Evolutionary conservation across 1,284 basidiomycete genomes (phyloP), one percentile per base, ranked within the genome.

Genomic region (Cryptococcus amylolentus): DNA sequence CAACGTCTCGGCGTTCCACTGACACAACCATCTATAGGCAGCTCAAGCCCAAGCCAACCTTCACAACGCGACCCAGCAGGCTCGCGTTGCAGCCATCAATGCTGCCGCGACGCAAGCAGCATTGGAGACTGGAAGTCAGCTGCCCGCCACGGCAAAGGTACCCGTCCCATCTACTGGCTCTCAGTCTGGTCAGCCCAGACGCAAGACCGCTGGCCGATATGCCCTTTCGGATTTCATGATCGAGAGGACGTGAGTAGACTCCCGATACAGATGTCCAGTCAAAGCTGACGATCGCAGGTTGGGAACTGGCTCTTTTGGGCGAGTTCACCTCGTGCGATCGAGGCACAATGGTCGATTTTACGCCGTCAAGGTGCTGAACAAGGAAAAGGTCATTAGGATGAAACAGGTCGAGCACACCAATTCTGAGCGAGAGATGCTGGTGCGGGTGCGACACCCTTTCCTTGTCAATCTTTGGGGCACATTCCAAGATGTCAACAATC

Each of bases 371-470:
- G 92, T 97, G 8, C 80, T 97, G 58, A 88, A 83, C 79, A 97
- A 97, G 77, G 91, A 96, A 62, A 90, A 92, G 72, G 91, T 98
- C 54, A 91, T 95, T 59, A 86, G 84, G 69, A 89, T 92, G 84
- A 98, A 98, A 81, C 95, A 98, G 75, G 87, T 98, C 54, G 92
- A 97, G 69, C 95, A 98, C 73, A 98, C 95, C 28, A 96, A 95
- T 74, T 95, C 92, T 65, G 95, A 98, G 79, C 86, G 92, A 66
- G 84, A 85, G 59, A 92, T 98, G 81, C 84, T 98, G 45, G 86
- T 88, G 56, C 83, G 86, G 28, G 90, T 96, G 0, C 86, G 94
- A 52, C 93, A 98, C 76, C 90, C 94, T 2, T 98, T 98, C 79
- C 88, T 98, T 63, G 87, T 98, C 80, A 98, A 97, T 71, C 84